phyloP scores from a whole-genome alignment of 192 early-diverging fungal genomes.

The Podila clonocystis region DNA sequence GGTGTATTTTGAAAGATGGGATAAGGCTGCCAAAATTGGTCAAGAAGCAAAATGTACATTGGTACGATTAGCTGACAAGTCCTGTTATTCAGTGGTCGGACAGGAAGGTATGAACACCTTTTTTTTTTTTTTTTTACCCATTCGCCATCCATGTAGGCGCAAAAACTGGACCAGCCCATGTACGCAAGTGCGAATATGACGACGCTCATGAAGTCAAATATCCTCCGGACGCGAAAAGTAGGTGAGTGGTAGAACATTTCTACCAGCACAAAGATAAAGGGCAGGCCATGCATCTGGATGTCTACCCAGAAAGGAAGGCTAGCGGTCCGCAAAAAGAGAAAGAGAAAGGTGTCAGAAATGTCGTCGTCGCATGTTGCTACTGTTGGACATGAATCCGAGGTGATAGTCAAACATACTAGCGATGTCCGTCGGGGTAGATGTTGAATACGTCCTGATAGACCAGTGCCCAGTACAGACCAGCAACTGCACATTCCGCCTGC shows the following conservation, averaged over 20 bases:
- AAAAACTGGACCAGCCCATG: conserved; percentile 26
- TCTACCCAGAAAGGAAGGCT: conserved; percentile 39
- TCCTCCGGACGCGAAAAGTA: conserved; percentile 7
- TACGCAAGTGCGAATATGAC: conserved; percentile 8
- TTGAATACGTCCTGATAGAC: conserved; percentile 7
- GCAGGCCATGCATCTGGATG: conserved; percentile 38
- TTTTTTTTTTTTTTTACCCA: conserved; percentile 15
- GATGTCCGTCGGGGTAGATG: conserved; percentile 35
- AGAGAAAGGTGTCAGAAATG: not conserved
- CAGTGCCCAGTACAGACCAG: conserved; percentile 25
- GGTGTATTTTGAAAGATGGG: conserved; percentile 23
- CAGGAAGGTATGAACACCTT: not conserved
- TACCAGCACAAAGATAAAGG: conserved; percentile 9
- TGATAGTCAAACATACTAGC: conserved; percentile 24
- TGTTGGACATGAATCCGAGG: not conserved
- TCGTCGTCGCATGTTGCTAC: not conserved
- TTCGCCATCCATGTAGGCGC: conserved; percentile 34
- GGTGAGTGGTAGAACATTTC: conserved; percentile 37
- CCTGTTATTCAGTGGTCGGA: not conserved
- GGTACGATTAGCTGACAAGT: not conserved
- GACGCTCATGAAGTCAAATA: conserved; percentile 1
- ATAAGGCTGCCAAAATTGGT: conserved; percentile 23
- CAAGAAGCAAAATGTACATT: not conserved
- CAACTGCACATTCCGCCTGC: conserved; percentile 21
- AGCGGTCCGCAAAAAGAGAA: not conserved